Evolutionary conservation across 768 basidiomycete species (phyloP).

Genomic region (Multifurca ochricompacta): DNA sequence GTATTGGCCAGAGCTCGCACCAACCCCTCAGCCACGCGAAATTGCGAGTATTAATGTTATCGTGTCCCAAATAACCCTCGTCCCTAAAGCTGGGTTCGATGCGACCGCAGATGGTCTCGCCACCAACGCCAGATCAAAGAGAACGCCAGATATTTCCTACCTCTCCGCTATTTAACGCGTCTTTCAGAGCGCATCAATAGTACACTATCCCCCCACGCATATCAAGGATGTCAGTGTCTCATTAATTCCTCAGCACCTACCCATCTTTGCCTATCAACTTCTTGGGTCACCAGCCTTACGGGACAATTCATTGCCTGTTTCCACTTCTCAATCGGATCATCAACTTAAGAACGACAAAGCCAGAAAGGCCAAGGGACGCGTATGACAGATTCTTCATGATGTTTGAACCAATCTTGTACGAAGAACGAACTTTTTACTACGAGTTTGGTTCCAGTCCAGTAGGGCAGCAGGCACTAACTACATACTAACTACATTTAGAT

Average conservation of each 20-base stretch:
- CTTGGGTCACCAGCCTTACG: too few relatives aligned
- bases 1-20: conserved; percentile 1
- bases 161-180: background rate
- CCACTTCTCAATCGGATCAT: background rate
- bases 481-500: too few relatives aligned
- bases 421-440: background rate
- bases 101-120: background rate
- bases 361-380: too few relatives aligned
- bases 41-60: background rate
- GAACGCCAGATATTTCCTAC: background rate
- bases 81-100: background rate
- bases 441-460: too few relatives aligned
- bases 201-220: background rate
- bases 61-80: background rate
- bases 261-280: too few relatives aligned
- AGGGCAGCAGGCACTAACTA: too few relatives aligned
- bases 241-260: too few relatives aligned
- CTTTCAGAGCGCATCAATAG: background rate
- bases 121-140: background rate
- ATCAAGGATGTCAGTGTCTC: too few relatives aligned
- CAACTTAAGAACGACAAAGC: background rate
- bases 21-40: background rate
- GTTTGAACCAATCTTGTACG: background rate
- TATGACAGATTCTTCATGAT: background rate
- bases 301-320: background rate